Base-by-base conservation (phyloP, 1,284 basidiomycete species). In the Wolfiporia cocos region DNA sequence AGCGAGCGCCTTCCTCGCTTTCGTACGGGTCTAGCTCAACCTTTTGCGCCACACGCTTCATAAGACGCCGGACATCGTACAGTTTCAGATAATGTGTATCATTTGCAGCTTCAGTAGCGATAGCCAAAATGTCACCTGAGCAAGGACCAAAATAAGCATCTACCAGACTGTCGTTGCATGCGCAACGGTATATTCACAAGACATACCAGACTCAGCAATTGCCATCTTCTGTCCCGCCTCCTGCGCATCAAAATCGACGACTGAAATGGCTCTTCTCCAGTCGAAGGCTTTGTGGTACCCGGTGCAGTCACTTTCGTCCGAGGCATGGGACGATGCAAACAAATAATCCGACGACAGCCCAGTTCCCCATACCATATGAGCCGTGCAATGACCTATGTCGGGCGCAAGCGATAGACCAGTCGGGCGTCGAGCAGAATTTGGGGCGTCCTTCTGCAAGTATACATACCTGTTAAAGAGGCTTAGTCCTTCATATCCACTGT, bases 301-400 rank as follows among this genome's bases (percentile, higher is more conserved):
- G 2, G 37, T 52, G n/a, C n/a, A n/a, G n/a, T n/a, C n/a, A n/a
- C n/a, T n/a, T n/a, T n/a, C n/a, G n/a, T n/a, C n/a, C n/a, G n/a
- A n/a, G n/a, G n/a, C 9, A 55, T 57, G 20, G 0, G 78, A 75
- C 1, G 78, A 82, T 0, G 76, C 73, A 52, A 79, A 82, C 7
- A 85, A 49, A 11, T 63, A 43, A n/a, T 68, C 50, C 0, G 60
- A 43, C 0, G 74, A 68, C 0, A 54, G 40, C 2, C 59, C 66
- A 10, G 31, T 32, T 0, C 81, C 82, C 82, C 82, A 85, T 6
- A 60, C 54, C 35, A 78, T 69, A 4, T 69, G 57, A 5, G 49
- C 50, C 2, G 49, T 51, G 19, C 41, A 17, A 7, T 52, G 50
- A 5, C 32, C 34, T 12, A 14, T 19, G n/a, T 34, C 17, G 19